Evolutionary conservation across 345 rosid species (phyloP).

Genomic region (Capsella bursapastoris): DNA sequence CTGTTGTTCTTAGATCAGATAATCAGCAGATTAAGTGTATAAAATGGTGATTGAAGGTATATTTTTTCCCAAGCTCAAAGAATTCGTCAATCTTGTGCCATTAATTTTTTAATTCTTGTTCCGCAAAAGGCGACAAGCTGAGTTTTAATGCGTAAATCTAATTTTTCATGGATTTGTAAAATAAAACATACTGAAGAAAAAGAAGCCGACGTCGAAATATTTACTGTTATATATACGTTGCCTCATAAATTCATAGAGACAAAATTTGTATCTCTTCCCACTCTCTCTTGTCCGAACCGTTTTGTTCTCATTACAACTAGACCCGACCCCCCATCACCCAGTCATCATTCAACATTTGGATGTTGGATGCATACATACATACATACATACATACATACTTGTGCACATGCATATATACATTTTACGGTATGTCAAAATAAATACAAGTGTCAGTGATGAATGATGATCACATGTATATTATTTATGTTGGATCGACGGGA

Average conservation of each 20-base stretch:
- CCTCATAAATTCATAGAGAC: constrained; percentile 36
- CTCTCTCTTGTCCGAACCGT: constrained; percentile 25
- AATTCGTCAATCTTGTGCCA: neutral
- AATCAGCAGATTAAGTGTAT: neutral
- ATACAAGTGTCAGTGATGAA: constrained; percentile 35
- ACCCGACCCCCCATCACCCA: constrained; percentile 7
- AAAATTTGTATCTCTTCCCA: constrained; percentile 28
- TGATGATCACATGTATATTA: constrained; percentile 37
- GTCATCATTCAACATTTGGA: constrained; percentile 22
- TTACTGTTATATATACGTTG: constrained; percentile 31
- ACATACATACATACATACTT: constrained; percentile 12
- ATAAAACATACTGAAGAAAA: neutral
- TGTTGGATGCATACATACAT: neutral
- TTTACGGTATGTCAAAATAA: constrained; percentile 36
- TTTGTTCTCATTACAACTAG: constrained; percentile 33
- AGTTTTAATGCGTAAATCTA: neutral
- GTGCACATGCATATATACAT: constrained; percentile 19
- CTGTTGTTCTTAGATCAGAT: neutral
- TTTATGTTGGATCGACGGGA: constrained; percentile 19
- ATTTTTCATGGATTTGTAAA: neutral
- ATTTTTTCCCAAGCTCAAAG: neutral
- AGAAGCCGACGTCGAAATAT: constrained; percentile 24
- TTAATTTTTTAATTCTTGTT: neutral
- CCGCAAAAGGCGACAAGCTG: neutral
- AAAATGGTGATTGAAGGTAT: neutral